Percentiles rank a stretch among this genome's conserved stretches.
Conservation (phyloP, 768 basidiomycete species). For the Erythrobasidium yunnanense region DNA sequence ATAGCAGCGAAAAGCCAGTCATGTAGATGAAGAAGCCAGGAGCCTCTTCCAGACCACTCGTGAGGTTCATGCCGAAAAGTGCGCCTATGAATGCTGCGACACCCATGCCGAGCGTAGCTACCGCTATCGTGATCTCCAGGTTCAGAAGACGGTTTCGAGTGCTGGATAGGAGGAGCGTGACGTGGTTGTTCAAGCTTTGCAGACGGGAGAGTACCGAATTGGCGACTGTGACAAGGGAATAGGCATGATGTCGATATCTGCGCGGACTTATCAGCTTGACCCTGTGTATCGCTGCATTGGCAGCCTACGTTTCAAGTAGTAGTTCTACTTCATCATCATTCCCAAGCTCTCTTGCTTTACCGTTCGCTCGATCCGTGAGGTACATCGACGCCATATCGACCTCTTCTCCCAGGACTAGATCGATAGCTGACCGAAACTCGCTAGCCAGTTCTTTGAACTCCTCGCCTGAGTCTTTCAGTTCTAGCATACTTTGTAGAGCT, state of each 20-base stretch:
- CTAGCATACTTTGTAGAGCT: conserved; percentile 9
- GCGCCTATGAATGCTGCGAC: background rate
- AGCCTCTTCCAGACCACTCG: background rate
- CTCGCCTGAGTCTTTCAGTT: conserved; percentile 8
- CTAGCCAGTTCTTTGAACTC: conserved; percentile 13
- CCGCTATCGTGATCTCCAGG: conserved; percentile 22
- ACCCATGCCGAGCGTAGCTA: conserved; percentile 17
- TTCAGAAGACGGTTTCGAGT: conserved; percentile 19
- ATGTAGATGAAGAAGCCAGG: background rate
- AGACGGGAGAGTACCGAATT: conserved; percentile 20
- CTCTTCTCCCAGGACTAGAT: conserved; percentile 1
- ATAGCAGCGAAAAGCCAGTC: background rate
- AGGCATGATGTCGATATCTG: conserved; percentile 25
- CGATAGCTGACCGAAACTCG: conserved; percentile 3
- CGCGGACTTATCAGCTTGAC: background rate
- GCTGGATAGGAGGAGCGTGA: conserved; percentile 21
- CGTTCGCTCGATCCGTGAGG: background rate
- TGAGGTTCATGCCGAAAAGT: conserved; percentile 19
- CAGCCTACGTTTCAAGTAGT: conserved; percentile 16
- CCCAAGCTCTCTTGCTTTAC: background rate
- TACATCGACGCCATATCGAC: conserved; percentile 23
- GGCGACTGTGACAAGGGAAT: conserved; percentile 5
- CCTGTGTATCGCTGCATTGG: background rate
- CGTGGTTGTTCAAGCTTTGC: conserved; percentile 23
- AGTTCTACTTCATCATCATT: conserved; percentile 22